Evolutionary conservation across 208 protist species (phyloP).

Genomic region (Acanthamoeba castellanii): DNA sequence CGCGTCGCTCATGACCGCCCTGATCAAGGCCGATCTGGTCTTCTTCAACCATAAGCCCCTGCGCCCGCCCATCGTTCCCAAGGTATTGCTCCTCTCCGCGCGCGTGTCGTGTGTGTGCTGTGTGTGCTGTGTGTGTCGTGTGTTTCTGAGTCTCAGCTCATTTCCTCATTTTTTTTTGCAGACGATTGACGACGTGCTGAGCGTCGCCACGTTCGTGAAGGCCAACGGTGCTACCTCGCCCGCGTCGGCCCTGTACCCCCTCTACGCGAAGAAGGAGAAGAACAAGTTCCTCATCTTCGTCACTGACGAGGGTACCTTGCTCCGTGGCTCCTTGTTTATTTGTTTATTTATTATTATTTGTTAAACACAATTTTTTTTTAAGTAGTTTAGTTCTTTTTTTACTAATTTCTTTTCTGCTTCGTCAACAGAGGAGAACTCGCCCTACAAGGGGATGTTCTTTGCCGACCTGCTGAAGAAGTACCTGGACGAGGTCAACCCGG

Average conservation of each 20-base stretch:
- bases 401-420: not conserved
- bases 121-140: not conserved
- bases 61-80: slow-evolving; percentile 18
- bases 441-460: slow-evolving; percentile 68
- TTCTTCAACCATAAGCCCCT: slow-evolving; percentile 82
- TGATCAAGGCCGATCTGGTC: slow-evolving; percentile 75
- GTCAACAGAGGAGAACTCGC: slow-evolving; percentile 42
- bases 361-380: no score
- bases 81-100: not conserved
- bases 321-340: not conserved
- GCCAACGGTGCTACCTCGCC: slow-evolving; percentile 51
- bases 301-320: slow-evolving; percentile 25
- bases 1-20: slow-evolving; percentile 63
- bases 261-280: slow-evolving; percentile 69
- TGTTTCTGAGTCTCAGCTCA: not conserved
- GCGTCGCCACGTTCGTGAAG: slow-evolving; percentile 52
- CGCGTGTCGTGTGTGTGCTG: not conserved
- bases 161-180: not conserved
- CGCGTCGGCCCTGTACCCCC: slow-evolving; percentile 2
- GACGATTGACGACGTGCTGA: slow-evolving; percentile 64
- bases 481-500: slow-evolving; percentile 50
- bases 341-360: no score
- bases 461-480: slow-evolving; percentile 34
- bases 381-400: not conserved
- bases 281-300: slow-evolving; percentile 72